Base-by-base conservation (phyloP, 345 rosid genomes). In the Gossypium sturtianum region DNA sequence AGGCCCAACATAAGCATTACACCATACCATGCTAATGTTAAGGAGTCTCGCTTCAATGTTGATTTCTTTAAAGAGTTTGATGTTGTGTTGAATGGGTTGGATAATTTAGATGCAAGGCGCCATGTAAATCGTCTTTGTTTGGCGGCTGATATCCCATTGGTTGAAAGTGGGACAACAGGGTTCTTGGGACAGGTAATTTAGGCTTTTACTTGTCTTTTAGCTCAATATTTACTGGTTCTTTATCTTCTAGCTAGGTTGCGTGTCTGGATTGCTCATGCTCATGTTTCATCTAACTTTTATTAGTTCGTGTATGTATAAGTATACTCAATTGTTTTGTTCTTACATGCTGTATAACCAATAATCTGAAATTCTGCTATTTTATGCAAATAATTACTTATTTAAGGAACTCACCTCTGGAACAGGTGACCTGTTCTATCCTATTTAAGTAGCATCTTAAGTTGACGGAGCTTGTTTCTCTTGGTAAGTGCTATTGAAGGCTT, bases 81-180 rank as follows among this genome's bases (percentile, higher is more conserved):
- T 85, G 98, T 91, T 81, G 93, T 96, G 77, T 80, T 96, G 81
- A 96, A 93, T 80, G 99, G 99, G 49, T 90, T 96, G 76, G 99
- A 96, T 87, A 96, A 96, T 81, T 78, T 96, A 78, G 99, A 96
- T 6, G 98, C 99, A 52, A 89, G 98, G 81, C 86, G 98, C 23
- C 97, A 95, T 84, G 99, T 93, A 51, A 95, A 95, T 79, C 98
- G 99, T n/a, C 91, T 95, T 78, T 93, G 98, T 81, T 87, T 93
- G 84, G 98, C 98, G 19, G 97, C 97, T 70, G 95, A 88, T 80
- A 90, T 96, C 74, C 97, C 99, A 77, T 83, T 96, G 81, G 94
- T 96, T 68, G 99, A 96, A 83, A 96, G 99, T 83, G 99, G 99
- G 77, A 91, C 99, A 62, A 93, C 98, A 47, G 98, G 99, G 58